Percentiles rank a stretch among this genome's conserved stretches.
phyloP scores from a whole-genome alignment of 2,329 filamentous ascomycete species.

The Sporothrix inflata region DNA sequence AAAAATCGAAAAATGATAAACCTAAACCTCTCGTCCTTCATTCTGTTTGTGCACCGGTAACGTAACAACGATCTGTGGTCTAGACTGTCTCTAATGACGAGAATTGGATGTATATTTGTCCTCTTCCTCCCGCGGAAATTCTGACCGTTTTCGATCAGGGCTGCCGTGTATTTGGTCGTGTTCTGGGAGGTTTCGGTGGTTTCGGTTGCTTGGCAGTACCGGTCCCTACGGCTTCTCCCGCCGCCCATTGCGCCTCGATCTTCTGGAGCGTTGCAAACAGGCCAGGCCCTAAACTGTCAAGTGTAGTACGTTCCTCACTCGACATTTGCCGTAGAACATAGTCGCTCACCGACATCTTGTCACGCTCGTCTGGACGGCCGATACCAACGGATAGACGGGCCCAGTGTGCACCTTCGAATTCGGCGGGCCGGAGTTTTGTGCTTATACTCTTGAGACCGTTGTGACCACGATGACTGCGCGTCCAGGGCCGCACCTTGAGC shows the following conservation, averaged over 20 bases:
- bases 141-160: background rate
- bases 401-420: conserved; percentile 51
- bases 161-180: background rate
- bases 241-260: conserved; percentile 47
- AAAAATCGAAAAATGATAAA: conserved; percentile 20
- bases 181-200: conserved; percentile 6
- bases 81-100: background rate
- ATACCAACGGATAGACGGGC: conserved; percentile 80
- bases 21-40: background rate
- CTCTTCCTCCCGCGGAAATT: background rate
- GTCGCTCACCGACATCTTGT: conserved; percentile 66
- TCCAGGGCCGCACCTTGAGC: conserved; percentile 66
- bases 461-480: conserved; percentile 68
- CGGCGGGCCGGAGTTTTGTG: conserved; percentile 48
- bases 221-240: conserved; percentile 16
- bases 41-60: background rate
- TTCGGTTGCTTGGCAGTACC: background rate
- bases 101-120: background rate
- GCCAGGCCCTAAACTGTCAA: conserved; percentile 58
- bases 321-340: conserved; percentile 78
- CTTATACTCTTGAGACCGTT: conserved; percentile 74
- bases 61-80: no score
- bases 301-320: conserved; percentile 50
- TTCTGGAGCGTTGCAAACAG: conserved; percentile 56
- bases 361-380: conserved; percentile 74